Evolutionary conservation across 306 rosid species (phyloP), one percentile per base, ranked within the genome.

Genomic region (Dalbergia cochinchinensis): DNA sequence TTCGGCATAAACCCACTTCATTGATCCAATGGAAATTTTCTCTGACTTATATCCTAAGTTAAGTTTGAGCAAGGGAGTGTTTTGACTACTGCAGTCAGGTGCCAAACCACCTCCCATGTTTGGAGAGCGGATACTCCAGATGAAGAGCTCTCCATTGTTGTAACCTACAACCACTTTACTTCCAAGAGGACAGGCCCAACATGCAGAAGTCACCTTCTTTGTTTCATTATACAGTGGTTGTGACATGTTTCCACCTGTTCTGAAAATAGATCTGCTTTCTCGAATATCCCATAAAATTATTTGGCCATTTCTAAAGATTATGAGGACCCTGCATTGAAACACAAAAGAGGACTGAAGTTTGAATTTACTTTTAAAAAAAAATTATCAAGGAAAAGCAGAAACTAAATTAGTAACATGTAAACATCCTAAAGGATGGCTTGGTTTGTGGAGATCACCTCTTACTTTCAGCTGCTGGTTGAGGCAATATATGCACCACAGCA

Each of bases 131-230:
- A 94, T 78, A 74, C 90, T 86, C 99, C 99, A 92, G 77, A 90
- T 74, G 50, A 89, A 78, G 82, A 94, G 84, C 66, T 94, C 99
- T 69, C 99, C 99, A 14, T 91, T 92, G 90, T 47, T 87, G 90
- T 92, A 95, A 66, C 98, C 97, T 33, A 95, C 85, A 80, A 83
- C 92, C 66, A 90, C 91, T 90, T 90, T 95, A 72, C 90, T 91
- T 81, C 98, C 99, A 73, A 78, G 85, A 37, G 97, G 96, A 83
- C 97, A 95, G 11, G 86, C 91, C 98, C 99, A 95, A 74, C 98
- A 89, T 70, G 98, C 97, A 55, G 87, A 84, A 80, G 94, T 91
- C 62, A 85, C 97, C 83, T 85, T 91, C 85, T 85, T 92, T 59
- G 91, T 77, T 87, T 91, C 99, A 61, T 82, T 86, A 78, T 86